phyloP scores from a whole-genome alignment of 768 basidiomycete genomes.

The Kwoniella europaea region DNA sequence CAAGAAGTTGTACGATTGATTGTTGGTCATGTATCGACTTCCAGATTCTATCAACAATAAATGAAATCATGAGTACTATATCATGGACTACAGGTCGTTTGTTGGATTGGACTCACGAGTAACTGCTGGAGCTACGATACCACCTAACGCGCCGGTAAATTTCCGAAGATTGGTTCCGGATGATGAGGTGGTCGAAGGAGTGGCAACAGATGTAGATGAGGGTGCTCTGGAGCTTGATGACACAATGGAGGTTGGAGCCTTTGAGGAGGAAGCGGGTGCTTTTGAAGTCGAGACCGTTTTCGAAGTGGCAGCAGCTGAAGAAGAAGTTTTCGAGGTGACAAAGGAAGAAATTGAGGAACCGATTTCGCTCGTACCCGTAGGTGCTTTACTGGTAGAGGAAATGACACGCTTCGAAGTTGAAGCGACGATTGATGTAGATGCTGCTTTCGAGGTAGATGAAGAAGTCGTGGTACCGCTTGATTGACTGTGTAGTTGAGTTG shows the following conservation, averaged over 20 bases:
- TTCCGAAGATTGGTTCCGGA: slow-evolving; percentile 23
- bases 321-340: not conserved
- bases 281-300: not conserved
- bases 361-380: not conserved
- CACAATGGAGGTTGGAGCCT: not conserved
- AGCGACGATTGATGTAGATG: not conserved
- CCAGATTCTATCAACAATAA: slow-evolving; percentile 11
- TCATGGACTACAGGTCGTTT: no score
- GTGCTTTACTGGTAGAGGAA: not conserved
- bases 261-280: slow-evolving; percentile 6
- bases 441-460: not conserved
- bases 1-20: slow-evolving; percentile 33
- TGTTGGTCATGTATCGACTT: slow-evolving; percentile 17
- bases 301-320: not conserved
- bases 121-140: slow-evolving; percentile 35
- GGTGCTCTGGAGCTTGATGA: no score
- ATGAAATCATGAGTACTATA: no score
- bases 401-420: not conserved
- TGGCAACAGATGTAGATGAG: slow-evolving; percentile 4
- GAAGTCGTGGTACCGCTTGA: not conserved
- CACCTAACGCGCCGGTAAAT: slow-evolving; percentile 34
- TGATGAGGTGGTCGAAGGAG: slow-evolving; percentile 3
- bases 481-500: not conserved
- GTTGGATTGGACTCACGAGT: slow-evolving; percentile 21
- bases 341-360: not conserved